phyloP scores from a whole-genome alignment of 1,284 basidiomycete genomes.

The Ganoderma resinaceum region DNA sequence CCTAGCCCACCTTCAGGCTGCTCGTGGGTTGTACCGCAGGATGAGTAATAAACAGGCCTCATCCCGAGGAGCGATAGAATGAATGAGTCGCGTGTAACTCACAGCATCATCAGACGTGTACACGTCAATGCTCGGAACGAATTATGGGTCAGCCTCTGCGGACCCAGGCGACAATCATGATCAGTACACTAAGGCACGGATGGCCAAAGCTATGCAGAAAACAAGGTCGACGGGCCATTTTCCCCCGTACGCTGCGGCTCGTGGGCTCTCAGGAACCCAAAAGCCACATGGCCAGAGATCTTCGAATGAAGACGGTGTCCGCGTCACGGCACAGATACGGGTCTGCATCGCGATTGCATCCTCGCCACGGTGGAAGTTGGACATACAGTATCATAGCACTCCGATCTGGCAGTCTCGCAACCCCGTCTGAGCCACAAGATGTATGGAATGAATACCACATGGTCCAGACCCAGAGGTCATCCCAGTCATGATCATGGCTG shows the following conservation, averaged over 20 bases:
- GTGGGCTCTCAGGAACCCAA: not conserved
- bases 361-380: not conserved
- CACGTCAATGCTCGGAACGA: not conserved
- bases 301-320: not conserved
- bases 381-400: not conserved
- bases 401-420: not conserved
- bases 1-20: conserved; percentile 1
- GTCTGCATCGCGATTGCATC: not conserved
- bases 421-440: not conserved
- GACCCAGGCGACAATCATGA: not conserved
- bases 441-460: not conserved
- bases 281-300: not conserved
- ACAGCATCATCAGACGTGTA: not conserved
- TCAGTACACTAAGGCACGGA: not conserved
- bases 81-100: not conserved
- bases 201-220: not conserved
- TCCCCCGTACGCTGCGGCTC: not conserved
- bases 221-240: not conserved
- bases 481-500: not conserved
- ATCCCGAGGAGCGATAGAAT: not conserved
- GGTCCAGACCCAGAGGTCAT: not conserved
- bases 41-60: not conserved
- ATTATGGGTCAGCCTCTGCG: not conserved
- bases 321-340: not conserved
- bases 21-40: not conserved